These are phyloP conservation scores for Fraxinus angustifolia DNA, from an alignment of 305 asterid genomes.

Conservation along the genomic window DNA sequence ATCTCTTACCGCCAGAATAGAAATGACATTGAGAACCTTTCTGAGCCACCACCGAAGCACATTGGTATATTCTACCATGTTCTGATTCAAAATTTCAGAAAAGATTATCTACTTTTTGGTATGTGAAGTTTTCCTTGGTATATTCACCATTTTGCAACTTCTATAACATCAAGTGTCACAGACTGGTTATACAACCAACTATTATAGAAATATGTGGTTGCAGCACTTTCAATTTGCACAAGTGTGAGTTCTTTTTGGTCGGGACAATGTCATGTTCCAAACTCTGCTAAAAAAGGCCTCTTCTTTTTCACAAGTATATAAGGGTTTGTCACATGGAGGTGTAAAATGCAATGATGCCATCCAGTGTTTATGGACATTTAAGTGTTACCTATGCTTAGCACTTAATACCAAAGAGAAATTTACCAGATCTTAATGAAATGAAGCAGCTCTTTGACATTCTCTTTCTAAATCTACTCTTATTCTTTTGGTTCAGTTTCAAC, in stretches of 20 bases:
- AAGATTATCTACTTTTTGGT: slow-evolving; percentile 18
- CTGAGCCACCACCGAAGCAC: slow-evolving; percentile 18
- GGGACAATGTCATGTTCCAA: background rate
- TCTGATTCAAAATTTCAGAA: slow-evolving; percentile 5
- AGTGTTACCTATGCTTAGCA: background rate
- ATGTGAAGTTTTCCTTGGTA: slow-evolving; percentile 6
- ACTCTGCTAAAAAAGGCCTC: background rate
- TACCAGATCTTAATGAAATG: background rate
- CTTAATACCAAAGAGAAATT: background rate
- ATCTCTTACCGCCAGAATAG: slow-evolving; percentile 13
- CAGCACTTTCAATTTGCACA: background rate
- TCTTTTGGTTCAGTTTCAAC: background rate
- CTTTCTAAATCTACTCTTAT: background rate
- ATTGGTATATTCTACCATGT: slow-evolving; percentile 5
- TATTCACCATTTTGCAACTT: slow-evolving; percentile 2
- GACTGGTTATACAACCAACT: background rate
- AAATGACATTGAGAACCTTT: slow-evolving; percentile 30
- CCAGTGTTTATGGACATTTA: background rate
- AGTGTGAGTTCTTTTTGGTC: background rate
- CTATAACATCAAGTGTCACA: background rate
- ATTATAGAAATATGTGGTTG: background rate
- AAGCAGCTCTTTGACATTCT: background rate
- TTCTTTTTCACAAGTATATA: background rate
- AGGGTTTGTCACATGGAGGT: background rate
- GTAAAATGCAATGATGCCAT: background rate